Evolutionary conservation across 2,329 filamentous ascomycete species (phyloP), one percentile per base, ranked within the genome.

Genomic region (Cytospora paraplurivora): DNA sequence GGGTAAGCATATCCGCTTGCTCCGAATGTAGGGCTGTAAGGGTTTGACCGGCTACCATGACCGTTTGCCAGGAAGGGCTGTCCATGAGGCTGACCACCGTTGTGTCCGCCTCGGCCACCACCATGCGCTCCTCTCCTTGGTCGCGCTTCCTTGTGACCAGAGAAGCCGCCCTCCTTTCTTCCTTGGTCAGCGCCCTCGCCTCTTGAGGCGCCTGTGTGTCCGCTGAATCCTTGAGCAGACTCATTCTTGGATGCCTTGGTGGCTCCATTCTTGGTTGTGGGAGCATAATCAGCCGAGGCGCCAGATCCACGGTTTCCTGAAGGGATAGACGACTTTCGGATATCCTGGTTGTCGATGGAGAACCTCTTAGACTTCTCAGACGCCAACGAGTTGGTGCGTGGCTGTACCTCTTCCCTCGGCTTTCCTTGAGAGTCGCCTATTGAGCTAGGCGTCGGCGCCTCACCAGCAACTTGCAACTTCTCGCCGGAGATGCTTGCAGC

Each of bases 401-500:
- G 37, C 27, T 47, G 37, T 8, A 41, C 35, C 5, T 64, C 64
- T 41, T 66, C 64, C 35, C 64, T 56, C n/a, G 58, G 27, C 27
- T 59, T 63, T 12, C 58, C 62, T 35, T 66, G 62, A 12, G 62
- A 7, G 15, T 64, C 64, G 10, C 52, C 33, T 34, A 37, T 56
- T 37, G 56, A 54, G 32, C 57, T 61, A 41, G 57, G 7, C 19
- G 34, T 33, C 21, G 56, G 38, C 35, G 54, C 55, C 33, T 66
- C 64, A 12, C 51, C 13, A 13, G 37, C 64, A 35, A 13, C 62
- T 55, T 64, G 65, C 35, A 35, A 55, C 34, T 67, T 76, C 71
- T 60, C 74, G 69, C 52, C 71, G 70, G 63, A 56, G 7, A 60
- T 35, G 56, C 63, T 67, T 33, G 57, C 37, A 47, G 47, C 61